Evolutionary conservation across 768 basidiomycete genomes (phyloP), one percentile per base, ranked within the genome.

Genomic region (Pisolithus orientalis): DNA sequence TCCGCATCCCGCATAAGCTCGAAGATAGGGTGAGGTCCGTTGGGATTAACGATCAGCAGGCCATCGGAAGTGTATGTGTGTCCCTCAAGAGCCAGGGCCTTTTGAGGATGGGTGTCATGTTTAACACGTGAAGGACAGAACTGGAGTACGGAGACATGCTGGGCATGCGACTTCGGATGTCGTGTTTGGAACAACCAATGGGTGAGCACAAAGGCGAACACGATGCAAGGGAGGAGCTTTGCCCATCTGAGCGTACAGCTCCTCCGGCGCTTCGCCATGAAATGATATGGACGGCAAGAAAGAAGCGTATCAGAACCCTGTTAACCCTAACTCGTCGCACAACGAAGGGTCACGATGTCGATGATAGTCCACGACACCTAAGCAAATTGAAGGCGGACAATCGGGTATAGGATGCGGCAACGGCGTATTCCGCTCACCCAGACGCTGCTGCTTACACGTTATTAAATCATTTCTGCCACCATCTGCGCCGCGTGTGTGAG

Each of bases 21-120:
- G 49, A 69, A 68, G 17, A 79, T 72, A 1, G 77, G 77, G 53
- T 79, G 75, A 1, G 65, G 56, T 0, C 68, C 72, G 6, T 64
- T 45, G 0, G 64, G 65, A 43, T 74, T 68, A 52, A 71, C 69
- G 17, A 65, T 40, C 10, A 74, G 57, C 25, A 70, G 52, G 1
- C 72, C 72, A 32, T 68, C 63, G 1, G 55, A 17, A 2, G 61
- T 53, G 31, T 59, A 52, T 0, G 47, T 51, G 47, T 73, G 71
- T 8, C 27, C 13, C 5, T 46, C 58, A 24, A 51, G 32, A 25
- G 45, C 17, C 28, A 47, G 14, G n/a, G 45, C 5, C 13, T 44
- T 28, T 8, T 27, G 21, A 5, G 13, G 25, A 14, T 3, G 43
- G 6, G 28, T 28, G 11, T 28, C 43, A 44, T 10, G 43, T 9